Conservation (phyloP, 2,329 filamentous ascomycete genomes). For the Colletotrichum sublineola region DNA sequence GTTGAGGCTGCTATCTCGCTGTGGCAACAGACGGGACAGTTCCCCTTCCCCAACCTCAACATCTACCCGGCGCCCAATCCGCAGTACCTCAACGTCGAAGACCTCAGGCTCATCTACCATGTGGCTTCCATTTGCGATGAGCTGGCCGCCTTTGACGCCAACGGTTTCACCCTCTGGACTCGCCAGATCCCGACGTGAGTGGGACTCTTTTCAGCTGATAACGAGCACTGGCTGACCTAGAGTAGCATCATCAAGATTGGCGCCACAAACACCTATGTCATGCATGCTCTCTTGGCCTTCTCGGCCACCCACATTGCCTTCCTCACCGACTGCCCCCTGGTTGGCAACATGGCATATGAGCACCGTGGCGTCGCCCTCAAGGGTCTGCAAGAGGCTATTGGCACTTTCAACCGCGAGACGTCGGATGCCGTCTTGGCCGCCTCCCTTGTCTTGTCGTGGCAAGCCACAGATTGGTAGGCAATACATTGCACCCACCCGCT, state of each 20-base stretch:
- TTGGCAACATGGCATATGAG: constrained; percentile 89
- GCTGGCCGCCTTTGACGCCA: constrained; percentile 80
- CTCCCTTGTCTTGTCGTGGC: constrained; percentile 94
- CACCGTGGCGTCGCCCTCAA: constrained; percentile 88
- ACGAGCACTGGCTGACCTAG: constrained; percentile 8
- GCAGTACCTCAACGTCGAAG: constrained; percentile 79
- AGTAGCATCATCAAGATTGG: constrained; percentile 84
- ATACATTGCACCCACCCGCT: constrained; percentile 51
- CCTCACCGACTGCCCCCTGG: constrained; percentile 86
- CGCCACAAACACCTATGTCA: constrained; percentile 86
- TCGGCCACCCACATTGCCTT: constrained; percentile 96
- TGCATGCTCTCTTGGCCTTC: constrained; percentile 92
- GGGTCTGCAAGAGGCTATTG: constrained; percentile 89
- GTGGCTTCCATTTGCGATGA: constrained; percentile 88
- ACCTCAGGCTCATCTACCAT: constrained; percentile 91
- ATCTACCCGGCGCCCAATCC: constrained; percentile 82
- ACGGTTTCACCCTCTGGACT: constrained; percentile 92
- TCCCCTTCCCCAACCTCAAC: constrained; percentile 86
- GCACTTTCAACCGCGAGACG: constrained; percentile 84
- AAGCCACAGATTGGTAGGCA: constrained; percentile 92
- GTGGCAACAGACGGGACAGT: constrained; percentile 87
- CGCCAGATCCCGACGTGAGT: constrained; percentile 91
- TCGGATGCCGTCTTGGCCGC: constrained; percentile 93
- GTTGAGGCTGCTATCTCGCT: constrained; percentile 84
- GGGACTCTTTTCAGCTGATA: background rate